A percentile compares a stretch with the other conserved stretches of the same genome.
phyloP scores from a whole-genome alignment of 2,329 filamentous ascomycete genomes.

The Clonostachys rosea region DNA sequence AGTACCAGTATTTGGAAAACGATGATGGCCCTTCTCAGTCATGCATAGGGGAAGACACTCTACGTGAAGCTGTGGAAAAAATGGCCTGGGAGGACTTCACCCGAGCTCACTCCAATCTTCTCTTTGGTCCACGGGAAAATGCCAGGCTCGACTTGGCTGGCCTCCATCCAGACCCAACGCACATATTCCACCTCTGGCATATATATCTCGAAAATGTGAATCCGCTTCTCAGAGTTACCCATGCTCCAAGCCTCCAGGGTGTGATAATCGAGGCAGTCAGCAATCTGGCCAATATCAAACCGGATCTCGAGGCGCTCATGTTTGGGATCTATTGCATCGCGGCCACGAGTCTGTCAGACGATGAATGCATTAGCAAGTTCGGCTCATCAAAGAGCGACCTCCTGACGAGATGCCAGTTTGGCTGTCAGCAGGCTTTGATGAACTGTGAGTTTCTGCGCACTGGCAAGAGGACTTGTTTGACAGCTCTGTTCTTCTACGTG shows the following conservation, averaged over 20 bases:
- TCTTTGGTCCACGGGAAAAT: conserved; percentile 41
- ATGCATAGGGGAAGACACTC: too few species aligned
- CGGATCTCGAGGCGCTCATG: conserved; percentile 47
- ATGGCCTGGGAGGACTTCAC: conserved; percentile 37
- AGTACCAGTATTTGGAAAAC: neutral
- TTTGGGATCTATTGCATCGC: conserved; percentile 46
- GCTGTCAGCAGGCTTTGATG: conserved; percentile 46
- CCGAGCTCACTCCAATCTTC: conserved; percentile 36
- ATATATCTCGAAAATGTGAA: conserved; percentile 54
- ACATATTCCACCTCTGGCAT: conserved; percentile 50
- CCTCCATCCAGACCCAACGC: conserved; percentile 41
- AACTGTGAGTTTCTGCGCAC: conserved; percentile 45
- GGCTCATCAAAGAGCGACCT: conserved; percentile 31
- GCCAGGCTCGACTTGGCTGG: conserved; percentile 34
- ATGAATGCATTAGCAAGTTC: conserved; percentile 36
- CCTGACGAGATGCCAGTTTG: conserved; percentile 36
- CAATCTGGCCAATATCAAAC: conserved; percentile 29
- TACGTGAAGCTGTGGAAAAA: conserved; percentile 22
- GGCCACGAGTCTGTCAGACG: conserved; percentile 30
- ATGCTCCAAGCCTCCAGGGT: conserved; percentile 47
- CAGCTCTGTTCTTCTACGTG: conserved; percentile 51
- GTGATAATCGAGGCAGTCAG: conserved; percentile 44
- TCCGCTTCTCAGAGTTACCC: conserved; percentile 53
- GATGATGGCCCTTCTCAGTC: neutral
- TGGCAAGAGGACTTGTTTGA: conserved; percentile 45